Evolutionary conservation across 2,329 filamentous ascomycete genomes (phyloP), one percentile per base, ranked within the genome.

Genomic region (Cladosporium sp.): DNA sequence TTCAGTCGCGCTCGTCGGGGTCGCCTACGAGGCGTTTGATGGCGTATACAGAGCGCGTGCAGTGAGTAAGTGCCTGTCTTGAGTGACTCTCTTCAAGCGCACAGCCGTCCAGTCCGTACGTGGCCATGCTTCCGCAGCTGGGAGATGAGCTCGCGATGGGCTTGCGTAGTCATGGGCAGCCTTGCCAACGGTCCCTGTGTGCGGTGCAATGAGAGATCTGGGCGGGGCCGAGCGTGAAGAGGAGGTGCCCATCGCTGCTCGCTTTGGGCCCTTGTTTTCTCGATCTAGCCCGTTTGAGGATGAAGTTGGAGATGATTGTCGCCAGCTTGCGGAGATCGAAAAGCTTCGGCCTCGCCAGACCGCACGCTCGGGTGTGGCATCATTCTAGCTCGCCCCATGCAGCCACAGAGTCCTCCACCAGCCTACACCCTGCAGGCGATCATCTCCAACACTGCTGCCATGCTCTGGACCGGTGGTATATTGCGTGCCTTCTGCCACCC

Each of bases 401-500:
- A 54, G 51, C n/a, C n/a, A n/a, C n/a, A n/a, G n/a, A n/a, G n/a
- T n/a, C n/a, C n/a, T n/a, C n/a, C n/a, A n/a, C n/a, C n/a, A n/a
- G n/a, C 56, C 34, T 43, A 34, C 34, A 58, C 36, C 56, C 56
- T 58, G 56, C 32, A 26, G 56, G 4, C 23, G 34, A 58, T 58
- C 56, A 28, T 32, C 13, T 54, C 39, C 21, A 30, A 32, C 51
- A 53, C 26, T 11, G 51, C 51, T 54, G 51, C 18, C 8, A 11
- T 28, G 51, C 51, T 54, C 51, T 54, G 51, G 51, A 54, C 26
- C 28, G 28, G 18, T 3, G 51, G 13, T 53, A 2, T 18, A 18
- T 18, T n/a, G 8, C 11, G 8, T 54, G 51, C 25, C 16, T 7
- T 21, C 26, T 54, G 51, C 21, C 28, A 54, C 36, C 13, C 16